Percentiles rank a stretch among this genome's conserved stretches.
These are phyloP conservation scores for Blastobotrys parvus DNA, from an alignment of 805 yeast genomes.

Conservation along the genomic window DNA sequence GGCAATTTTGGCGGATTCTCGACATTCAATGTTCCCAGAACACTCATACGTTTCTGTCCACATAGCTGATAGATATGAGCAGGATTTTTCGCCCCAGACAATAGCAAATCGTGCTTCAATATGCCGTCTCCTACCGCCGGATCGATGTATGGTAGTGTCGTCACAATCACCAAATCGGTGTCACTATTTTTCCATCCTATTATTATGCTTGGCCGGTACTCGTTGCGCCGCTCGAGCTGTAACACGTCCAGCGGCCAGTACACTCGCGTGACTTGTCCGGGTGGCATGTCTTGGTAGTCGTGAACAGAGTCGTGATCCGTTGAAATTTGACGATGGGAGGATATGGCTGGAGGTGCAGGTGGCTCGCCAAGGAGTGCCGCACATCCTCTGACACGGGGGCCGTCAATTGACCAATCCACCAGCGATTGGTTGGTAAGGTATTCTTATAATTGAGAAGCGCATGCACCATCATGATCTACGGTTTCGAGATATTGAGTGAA, in stretches of 20 bases:
- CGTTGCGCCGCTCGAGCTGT: slow-evolving; percentile 9
- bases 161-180: slow-evolving; percentile 19
- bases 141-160: slow-evolving; percentile 19
- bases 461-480: too few relatives aligned
- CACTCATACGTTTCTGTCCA: slow-evolving; percentile 15
- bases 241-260: slow-evolving; percentile 30
- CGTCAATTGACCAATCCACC: too few relatives aligned
- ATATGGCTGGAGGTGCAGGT: too few relatives aligned
- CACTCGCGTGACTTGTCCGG: slow-evolving; percentile 20
- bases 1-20: slow-evolving; percentile 1
- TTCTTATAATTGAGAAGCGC: too few relatives aligned
- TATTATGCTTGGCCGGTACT: slow-evolving; percentile 14
- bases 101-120: slow-evolving; percentile 13
- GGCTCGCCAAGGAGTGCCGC: too few relatives aligned
- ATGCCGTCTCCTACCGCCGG: slow-evolving; percentile 12
- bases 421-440: too few relatives aligned
- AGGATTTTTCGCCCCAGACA: slow-evolving; percentile 12
- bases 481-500: too few relatives aligned
- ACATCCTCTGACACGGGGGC: too few relatives aligned
- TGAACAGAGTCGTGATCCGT: too few relatives aligned
- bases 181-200: slow-evolving; percentile 21
- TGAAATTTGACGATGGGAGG: too few relatives aligned
- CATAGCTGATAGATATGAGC: slow-evolving; percentile 13
- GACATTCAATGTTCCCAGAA: slow-evolving; percentile 15
- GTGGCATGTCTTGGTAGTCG: too few relatives aligned